Base-by-base conservation (phyloP, 2,329 filamentous ascomycete genomes). In the Nigrospora sphaerica region DNA sequence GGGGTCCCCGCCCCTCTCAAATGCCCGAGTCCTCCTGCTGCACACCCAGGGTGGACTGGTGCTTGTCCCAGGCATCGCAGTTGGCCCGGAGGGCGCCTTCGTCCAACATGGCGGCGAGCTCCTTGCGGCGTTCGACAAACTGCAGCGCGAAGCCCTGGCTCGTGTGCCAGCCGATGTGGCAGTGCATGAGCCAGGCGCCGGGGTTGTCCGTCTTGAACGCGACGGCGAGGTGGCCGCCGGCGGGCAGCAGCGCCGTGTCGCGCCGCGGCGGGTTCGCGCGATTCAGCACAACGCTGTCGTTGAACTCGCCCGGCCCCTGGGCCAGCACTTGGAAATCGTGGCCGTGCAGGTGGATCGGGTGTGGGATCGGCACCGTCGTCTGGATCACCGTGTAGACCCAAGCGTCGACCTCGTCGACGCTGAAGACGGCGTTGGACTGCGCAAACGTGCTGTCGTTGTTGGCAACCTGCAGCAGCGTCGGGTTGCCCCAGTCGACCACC, bases 201-300 rank as follows among this genome's bases (percentile, higher is more conserved):
- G 75, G 76, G 52, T 78, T 79, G 56, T 80, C 71, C 1, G 70
- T 65, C 47, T 65, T 53, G 57, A 76, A 78, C 0, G 68, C 74
- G 34, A 80, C 63, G 4, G 71, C 70, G 4, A 79, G 50, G 55
- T 71, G 73, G 0, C 75, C 76, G 14, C 58, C 58, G 1, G 59
- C 62, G 0, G 71, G 70, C 3, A 78, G 55, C 51, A 71, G 68
- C 9, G 69, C 69, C 0, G 69, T 70, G 52, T 79, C 76, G 31
- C 76, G 63, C 1, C 75, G 64, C 1, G 72, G 65, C 0, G 67
- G 67, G 34, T 36, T 36, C 46, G 62, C 49, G 6, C 57, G 60
- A 44, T 63, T 68, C 6, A 64, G 57, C 7, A 43, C 46, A 23
- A 51, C 55, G 36, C 54, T 47, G 41, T 54, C 54, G 13, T 55